Evolutionary conservation across 805 yeast genomes (phyloP), one percentile per base, ranked within the genome.

Genomic region (Yamadazyma nakazawae): DNA sequence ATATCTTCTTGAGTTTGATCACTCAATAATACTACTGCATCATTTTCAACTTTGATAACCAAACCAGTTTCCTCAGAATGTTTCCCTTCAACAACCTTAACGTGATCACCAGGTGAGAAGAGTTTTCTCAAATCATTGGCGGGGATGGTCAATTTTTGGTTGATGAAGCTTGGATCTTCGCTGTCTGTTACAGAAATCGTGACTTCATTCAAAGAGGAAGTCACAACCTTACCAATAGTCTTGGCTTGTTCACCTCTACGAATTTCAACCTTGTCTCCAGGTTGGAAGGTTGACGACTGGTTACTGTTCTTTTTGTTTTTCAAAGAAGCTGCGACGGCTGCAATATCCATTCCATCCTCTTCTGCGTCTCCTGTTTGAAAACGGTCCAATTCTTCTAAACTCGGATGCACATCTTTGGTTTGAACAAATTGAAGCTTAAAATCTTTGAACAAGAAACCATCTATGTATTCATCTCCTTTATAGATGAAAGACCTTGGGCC

Each of bases 11-110:
- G 81, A 1, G 96, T 84, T 66, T 90, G 90, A 62, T 94, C 97
- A 41, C 96, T 85, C 54, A 94, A 80, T 54, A 94, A 76, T 0
- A 96, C 88, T 21, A 91, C 97, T 50, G 89, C 88, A 61, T 91
- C 96, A 42, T 84, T 87, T 44, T 80, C 79, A 19, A 88, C 80
- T 54, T 82, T 78, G 36, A 94, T 90, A 42, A 94, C 96, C 70
- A 94, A 77, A 70, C 99, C 99, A 31, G 97, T 89, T 60, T 91
- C 97, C 59, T 92, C 97, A 44, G 82, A 75, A 64, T 88, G 96
- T 60, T 87, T 89, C 62, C 99, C 99, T 60, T 84, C 88, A 34
- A 87, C 79, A 28, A 92, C 94, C 48, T 96, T 84, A 18, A 94
- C 96, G 64, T 94, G 97, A 64, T 92, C 98, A 75, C 99, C 99